A percentile compares a stretch with the other conserved stretches of the same genome.
These are phyloP conservation scores for Leishmania amazonensis DNA, from an alignment of 208 protist species.

Conservation along the genomic window DNA sequence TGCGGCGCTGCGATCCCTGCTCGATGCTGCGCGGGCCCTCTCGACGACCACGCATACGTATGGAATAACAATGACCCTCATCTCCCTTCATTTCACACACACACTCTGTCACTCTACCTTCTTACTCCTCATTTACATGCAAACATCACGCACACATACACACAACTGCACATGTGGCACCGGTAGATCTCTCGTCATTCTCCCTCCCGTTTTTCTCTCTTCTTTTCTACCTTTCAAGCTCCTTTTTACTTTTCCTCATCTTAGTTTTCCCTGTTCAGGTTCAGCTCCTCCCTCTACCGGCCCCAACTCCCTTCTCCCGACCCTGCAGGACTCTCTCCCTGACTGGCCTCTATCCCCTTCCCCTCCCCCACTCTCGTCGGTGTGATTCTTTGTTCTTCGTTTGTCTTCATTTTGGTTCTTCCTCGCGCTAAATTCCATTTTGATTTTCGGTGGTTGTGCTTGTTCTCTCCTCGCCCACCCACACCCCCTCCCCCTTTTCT, in stretches of 20 bases:
- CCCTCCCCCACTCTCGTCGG: neutral
- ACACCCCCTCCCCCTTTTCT: neutral
- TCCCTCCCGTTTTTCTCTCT: neutral
- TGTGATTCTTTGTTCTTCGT: too few relatives aligned
- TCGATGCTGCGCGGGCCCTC: neutral
- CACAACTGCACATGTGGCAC: neutral
- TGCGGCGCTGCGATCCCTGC: neutral
- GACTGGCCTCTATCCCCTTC: neutral
- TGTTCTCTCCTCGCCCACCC: neutral
- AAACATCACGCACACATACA: neutral
- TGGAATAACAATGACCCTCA: too few relatives aligned
- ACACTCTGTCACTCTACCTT: neutral
- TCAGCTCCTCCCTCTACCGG: neutral
- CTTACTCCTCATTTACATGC: neutral
- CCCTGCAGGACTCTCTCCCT: neutral
- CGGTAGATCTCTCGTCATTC: neutral
- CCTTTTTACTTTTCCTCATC: neutral
- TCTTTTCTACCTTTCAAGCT: neutral
- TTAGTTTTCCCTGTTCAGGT: neutral
- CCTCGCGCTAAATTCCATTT: neutral
- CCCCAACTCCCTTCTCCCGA: neutral
- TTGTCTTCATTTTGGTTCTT: neutral
- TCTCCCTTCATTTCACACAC: neutral
- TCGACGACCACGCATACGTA: conserved; percentile 5
- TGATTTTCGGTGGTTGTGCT: neutral